Conservation (phyloP, 371 early-diverging fungal genomes). For the Mucor indicus region DNA sequence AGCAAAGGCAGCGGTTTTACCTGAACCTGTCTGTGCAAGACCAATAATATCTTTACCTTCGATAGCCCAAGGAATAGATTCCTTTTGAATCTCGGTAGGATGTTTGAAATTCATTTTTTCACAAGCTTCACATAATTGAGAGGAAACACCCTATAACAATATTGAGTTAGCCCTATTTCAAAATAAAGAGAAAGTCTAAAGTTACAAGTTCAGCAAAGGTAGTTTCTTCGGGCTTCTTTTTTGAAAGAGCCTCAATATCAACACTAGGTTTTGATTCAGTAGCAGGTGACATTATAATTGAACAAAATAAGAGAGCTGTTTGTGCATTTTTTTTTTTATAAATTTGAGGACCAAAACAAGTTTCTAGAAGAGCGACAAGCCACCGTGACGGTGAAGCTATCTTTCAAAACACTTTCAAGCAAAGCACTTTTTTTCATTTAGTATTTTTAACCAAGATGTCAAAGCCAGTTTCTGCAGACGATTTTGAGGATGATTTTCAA, state of each 20-base stretch:
- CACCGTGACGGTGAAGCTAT: no score
- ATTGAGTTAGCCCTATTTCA: no score
- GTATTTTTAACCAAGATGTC: background rate
- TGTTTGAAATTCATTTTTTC: constrained; percentile 82
- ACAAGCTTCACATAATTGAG: constrained; percentile 87
- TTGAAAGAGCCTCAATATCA: constrained; percentile 21
- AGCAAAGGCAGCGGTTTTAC: constrained; percentile 95
- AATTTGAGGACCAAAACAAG: background rate
- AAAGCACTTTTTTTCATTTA: background rate
- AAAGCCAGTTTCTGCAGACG: constrained; percentile 47
- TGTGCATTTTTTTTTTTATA: background rate
- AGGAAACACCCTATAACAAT: constrained; percentile 69
- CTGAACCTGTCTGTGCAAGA: constrained; percentile 95
- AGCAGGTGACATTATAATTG: constrained; percentile 3
- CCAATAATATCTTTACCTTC: constrained; percentile 94
- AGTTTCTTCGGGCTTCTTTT: constrained; percentile 21
- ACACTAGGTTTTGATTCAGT: constrained; percentile 12
- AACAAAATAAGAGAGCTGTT: background rate
- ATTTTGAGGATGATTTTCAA: constrained; percentile 66
- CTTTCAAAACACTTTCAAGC: no score
- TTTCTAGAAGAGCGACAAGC: background rate
- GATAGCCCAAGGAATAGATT: constrained; percentile 87
- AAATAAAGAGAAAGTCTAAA: no score
- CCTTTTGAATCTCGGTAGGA: constrained; percentile 93
- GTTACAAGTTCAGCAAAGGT: constrained; percentile 32